These are phyloP conservation scores for Mycocentrospora acerina DNA, from an alignment of 2,329 filamentous ascomycete species.

Conservation along the genomic window DNA sequence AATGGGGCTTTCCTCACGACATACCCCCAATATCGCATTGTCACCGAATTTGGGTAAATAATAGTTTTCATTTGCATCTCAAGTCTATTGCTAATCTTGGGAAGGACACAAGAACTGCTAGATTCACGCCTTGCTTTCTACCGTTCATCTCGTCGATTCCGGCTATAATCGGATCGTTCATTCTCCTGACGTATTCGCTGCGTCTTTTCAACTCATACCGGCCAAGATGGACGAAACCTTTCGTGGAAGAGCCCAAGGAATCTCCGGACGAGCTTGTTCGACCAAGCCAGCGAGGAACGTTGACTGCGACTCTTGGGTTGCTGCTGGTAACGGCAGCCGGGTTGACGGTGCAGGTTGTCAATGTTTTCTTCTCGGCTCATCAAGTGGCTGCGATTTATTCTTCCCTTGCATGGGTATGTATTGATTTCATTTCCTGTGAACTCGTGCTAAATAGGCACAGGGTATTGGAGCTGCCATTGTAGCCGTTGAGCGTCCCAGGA, in stretches of 20 bases:
- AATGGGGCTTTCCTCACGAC: constrained; percentile 7
- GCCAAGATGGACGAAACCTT: constrained; percentile 55
- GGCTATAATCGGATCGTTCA: constrained; percentile 36
- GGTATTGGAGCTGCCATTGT: constrained; percentile 39
- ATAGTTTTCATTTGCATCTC: not conserved
- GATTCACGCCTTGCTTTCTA: constrained; percentile 45
- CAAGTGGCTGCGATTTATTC: constrained; percentile 27
- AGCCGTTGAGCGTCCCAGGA: constrained; percentile 43
- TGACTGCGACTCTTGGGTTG: constrained; percentile 25
- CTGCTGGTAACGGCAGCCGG: constrained; percentile 28
- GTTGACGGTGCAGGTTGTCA: constrained; percentile 26
- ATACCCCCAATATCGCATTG: constrained; percentile 26
- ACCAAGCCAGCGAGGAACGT: constrained; percentile 30
- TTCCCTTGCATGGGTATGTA: constrained; percentile 37
- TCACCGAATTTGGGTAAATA: constrained; percentile 29
- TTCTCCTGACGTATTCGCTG: constrained; percentile 42
- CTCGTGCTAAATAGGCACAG: constrained; percentile 30
- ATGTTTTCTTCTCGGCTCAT: constrained; percentile 21
- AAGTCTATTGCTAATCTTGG: constrained; percentile 9
- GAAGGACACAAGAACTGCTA: constrained; percentile 40
- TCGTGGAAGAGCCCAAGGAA: constrained; percentile 44
- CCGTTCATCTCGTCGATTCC: constrained; percentile 44
- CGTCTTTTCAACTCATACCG: constrained; percentile 35
- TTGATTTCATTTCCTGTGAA: not conserved
- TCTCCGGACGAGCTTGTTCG: constrained; percentile 32